Percentiles rank a stretch among this genome's conserved stretches.
These are phyloP conservation scores for Volvox carteri DNA, from an alignment of 163 green algal genomes.

Conservation along the genomic window DNA sequence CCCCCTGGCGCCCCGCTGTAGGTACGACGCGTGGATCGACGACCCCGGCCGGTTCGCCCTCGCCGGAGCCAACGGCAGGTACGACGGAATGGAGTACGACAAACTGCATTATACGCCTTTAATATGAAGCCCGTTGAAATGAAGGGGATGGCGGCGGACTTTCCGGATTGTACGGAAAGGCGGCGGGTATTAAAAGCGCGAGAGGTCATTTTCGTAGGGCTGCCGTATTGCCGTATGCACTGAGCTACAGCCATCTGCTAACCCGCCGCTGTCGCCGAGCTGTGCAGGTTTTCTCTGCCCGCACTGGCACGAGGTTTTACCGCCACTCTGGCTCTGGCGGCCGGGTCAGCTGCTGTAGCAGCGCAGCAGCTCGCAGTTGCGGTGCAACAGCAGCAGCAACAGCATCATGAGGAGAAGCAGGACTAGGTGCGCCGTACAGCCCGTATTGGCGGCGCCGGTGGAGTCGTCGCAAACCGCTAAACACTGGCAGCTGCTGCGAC, in stretches of 20 bases:
- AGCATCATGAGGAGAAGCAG: conserved; percentile 19
- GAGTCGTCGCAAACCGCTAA: no score
- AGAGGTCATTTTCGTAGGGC: no score
- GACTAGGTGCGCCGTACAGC: no score
- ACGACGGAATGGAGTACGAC: no score
- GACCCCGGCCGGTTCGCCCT: conserved; percentile 37
- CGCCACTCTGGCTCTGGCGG: conserved; percentile 19
- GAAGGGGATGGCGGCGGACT: no score
- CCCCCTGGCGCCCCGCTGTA: background rate
- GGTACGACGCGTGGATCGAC: conserved; percentile 49
- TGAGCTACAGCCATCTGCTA: background rate
- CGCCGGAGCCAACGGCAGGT: conserved; percentile 49
- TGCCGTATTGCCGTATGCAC: no score
- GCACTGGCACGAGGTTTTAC: conserved; percentile 22
- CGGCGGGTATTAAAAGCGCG: no score
- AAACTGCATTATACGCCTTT: no score
- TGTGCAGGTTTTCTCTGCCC: conserved; percentile 44
- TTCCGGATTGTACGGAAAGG: no score
- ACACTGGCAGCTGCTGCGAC: background rate
- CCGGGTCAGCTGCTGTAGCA: background rate
- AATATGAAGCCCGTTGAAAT: no score
- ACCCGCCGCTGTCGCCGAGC: background rate
- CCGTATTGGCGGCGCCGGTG: no score
- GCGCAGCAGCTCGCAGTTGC: conserved; percentile 21
- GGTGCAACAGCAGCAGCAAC: conserved; percentile 35